Evolutionary conservation across 768 basidiomycete species (phyloP).

Genomic region (Butyriboletus loyo): DNA sequence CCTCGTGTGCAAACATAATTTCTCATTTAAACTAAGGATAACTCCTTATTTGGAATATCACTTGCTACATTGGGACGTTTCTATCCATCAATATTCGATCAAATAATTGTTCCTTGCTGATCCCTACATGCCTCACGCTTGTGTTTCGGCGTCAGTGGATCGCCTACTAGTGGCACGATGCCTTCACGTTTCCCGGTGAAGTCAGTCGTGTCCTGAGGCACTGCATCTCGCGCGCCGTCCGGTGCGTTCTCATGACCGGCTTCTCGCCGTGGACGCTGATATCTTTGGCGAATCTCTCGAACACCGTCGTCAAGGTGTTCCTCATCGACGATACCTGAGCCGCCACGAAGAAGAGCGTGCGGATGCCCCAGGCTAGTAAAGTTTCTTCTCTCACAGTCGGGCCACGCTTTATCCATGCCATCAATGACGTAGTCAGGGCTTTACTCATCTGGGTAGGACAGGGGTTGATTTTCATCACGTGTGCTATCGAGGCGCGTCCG

Average conservation of each 20-base stretch:
- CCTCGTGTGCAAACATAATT: constrained; percentile 8
- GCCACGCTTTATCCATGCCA: neutral
- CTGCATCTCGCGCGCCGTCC: neutral
- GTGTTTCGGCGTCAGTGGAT: neutral
- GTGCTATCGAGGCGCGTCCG: neutral
- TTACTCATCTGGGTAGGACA: too few relatives aligned
- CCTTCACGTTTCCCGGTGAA: neutral
- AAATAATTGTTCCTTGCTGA: constrained; percentile 7
- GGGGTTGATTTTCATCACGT: constrained; percentile 19
- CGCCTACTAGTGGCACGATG: neutral
- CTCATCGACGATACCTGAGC: neutral
- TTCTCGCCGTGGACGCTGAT: neutral
- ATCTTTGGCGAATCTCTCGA: neutral
- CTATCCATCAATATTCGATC: constrained; percentile 4
- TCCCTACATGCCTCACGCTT: neutral
- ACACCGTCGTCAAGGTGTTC: neutral
- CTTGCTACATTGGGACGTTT: neutral
- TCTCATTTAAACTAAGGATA: constrained; percentile 4
- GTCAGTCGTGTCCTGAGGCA: neutral
- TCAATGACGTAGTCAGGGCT: neutral
- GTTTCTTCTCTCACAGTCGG: neutral
- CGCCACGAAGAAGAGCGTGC: neutral
- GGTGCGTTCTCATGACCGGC: neutral
- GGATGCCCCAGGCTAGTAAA: neutral
- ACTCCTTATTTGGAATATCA: constrained; percentile 10